Evolutionary conservation across 2,329 filamentous ascomycete genomes (phyloP).

Genomic region (Fonsecaea multimorphosa): DNA sequence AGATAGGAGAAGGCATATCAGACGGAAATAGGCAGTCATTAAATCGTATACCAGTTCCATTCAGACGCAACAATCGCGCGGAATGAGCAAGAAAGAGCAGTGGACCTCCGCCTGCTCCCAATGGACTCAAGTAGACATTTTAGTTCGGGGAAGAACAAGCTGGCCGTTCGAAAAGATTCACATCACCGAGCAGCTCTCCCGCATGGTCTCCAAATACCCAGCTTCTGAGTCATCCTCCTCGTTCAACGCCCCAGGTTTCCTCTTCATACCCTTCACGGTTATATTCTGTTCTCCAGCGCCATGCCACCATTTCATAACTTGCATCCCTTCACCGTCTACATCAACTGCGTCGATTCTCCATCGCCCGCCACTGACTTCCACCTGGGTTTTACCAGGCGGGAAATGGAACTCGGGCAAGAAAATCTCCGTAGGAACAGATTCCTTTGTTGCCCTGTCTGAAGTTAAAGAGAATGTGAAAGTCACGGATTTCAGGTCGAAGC

Average conservation of each 20-base stretch:
- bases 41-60: no score
- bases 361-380: conserved; percentile 82
- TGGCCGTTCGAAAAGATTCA: conserved; percentile 22
- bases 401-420: conserved; percentile 94
- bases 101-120: neutral
- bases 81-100: neutral
- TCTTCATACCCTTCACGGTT: conserved; percentile 74
- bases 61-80: neutral
- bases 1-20: no score
- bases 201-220: conserved; percentile 39
- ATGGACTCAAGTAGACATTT: neutral
- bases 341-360: conserved; percentile 84
- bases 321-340: conserved; percentile 70
- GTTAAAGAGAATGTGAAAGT: conserved; percentile 75
- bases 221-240: conserved; percentile 42
- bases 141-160: neutral
- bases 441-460: conserved; percentile 63
- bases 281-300: conserved; percentile 81
- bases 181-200: conserved; percentile 54
- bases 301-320: conserved; percentile 92
- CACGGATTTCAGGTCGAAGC: conserved; percentile 82
- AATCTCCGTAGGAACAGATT: conserved; percentile 76
- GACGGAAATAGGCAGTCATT: no score
- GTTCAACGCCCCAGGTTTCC: conserved; percentile 54
- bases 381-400: conserved; percentile 71